phyloP scores from a whole-genome alignment of 108 stramenopile genomes.

The Craspedostauros australis region DNA sequence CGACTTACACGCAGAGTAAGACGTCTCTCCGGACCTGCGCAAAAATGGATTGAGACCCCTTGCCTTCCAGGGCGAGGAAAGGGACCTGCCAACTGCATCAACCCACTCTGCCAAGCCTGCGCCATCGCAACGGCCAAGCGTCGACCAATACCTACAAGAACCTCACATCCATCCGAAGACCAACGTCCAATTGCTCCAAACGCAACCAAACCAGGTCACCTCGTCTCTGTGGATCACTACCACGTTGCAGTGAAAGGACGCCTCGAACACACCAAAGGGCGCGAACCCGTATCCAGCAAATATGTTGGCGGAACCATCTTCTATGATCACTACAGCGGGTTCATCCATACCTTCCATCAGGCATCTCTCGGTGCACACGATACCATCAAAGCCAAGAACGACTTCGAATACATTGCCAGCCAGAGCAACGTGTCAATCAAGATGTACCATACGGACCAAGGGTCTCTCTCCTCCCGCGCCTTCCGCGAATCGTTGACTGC shows the following conservation, averaged over 20 bases:
- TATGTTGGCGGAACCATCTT: conserved; percentile 30
- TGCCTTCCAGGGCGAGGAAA: too few relatives aligned
- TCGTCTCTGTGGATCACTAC: conserved; percentile 38
- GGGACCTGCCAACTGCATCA: too few relatives aligned
- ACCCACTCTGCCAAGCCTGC: too few relatives aligned
- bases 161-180: not conserved
- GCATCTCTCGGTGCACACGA: conserved; percentile 15
- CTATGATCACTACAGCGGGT: conserved; percentile 35
- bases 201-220: conserved; percentile 21
- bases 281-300: conserved; percentile 10
- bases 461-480: conserved; percentile 3
- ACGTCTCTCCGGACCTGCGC: too few relatives aligned
- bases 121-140: too few relatives aligned
- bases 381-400: conserved; percentile 15
- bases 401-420: conserved; percentile 9
- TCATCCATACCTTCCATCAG: conserved; percentile 24
- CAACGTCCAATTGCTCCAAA: not conserved
- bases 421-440: conserved; percentile 5
- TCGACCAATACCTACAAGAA: too few relatives aligned
- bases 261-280: conserved; percentile 22
- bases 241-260: conserved; percentile 23
- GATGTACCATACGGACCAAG: conserved; percentile 21
- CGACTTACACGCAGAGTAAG: too few relatives aligned
- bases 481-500: not conserved
- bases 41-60: too few relatives aligned